A percentile compares a stretch with the other conserved stretches of the same genome.
Conservation (phyloP, 2,329 filamentous ascomycete genomes). For the Aspergillus sp. region DNA sequence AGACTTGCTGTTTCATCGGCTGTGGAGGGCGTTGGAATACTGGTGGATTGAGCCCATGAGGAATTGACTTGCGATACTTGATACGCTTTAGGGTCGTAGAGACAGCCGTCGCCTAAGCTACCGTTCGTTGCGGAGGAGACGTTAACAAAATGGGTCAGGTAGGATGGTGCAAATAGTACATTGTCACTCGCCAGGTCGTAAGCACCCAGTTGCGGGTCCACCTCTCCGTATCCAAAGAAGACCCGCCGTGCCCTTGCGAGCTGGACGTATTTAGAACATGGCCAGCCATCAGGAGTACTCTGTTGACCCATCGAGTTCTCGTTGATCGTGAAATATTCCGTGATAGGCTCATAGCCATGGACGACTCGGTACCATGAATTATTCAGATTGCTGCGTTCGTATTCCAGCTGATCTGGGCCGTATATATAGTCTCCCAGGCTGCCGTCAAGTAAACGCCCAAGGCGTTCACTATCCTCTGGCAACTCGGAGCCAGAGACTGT, state of each 20-base stretch:
- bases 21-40: conserved; percentile 20
- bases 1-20: conserved; percentile 20
- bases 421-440: conserved; percentile 48
- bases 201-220: conserved; percentile 49
- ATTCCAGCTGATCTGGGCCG: conserved; percentile 41
- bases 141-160: conserved; percentile 33
- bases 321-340: conserved; percentile 45
- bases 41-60: conserved; percentile 43
- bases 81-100: conserved; percentile 39
- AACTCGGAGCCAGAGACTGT: conserved; percentile 35
- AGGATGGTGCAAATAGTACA: conserved; percentile 44
- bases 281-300: conserved; percentile 55
- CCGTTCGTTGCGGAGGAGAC: conserved; percentile 33
- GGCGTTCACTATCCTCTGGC: conserved; percentile 36
- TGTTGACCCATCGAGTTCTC: conserved; percentile 26
- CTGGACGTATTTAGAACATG: conserved; percentile 51
- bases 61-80: conserved; percentile 41
- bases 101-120: conserved; percentile 45
- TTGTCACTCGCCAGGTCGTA: conserved; percentile 50
- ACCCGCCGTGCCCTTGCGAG: conserved; percentile 47
- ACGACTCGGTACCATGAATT: conserved; percentile 47
- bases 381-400: conserved; percentile 51
- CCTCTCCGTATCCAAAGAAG: conserved; percentile 46
- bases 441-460: conserved; percentile 42
- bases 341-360: conserved; percentile 38